phyloP scores from a whole-genome alignment of 2,329 filamentous ascomycete genomes.

The Hypoxylon sp. region DNA sequence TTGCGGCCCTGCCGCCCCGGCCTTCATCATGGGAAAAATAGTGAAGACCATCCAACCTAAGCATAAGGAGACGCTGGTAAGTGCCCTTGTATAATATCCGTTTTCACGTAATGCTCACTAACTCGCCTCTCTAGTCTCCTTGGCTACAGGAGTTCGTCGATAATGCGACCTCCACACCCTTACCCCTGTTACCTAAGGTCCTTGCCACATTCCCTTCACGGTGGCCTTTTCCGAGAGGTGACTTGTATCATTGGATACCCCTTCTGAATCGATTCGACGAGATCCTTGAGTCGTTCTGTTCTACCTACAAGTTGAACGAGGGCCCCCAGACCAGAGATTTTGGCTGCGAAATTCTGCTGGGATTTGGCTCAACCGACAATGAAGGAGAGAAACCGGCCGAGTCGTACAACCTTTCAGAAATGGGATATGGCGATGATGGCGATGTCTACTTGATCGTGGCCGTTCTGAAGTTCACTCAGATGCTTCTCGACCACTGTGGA shows the following conservation, averaged over 20 bases:
- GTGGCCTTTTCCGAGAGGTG: constrained; percentile 96
- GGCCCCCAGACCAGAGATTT: constrained; percentile 88
- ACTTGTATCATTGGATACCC: constrained; percentile 98
- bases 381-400: constrained; percentile 66
- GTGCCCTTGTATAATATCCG: constrained; percentile 48
- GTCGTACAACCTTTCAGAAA: constrained; percentile 63
- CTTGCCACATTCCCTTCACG: constrained; percentile 85
- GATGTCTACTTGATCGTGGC: constrained; percentile 85
- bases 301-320: constrained; percentile 82
- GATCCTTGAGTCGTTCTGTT: constrained; percentile 85
- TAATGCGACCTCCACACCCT: constrained; percentile 75
- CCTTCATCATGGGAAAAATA: constrained; percentile 76
- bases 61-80: constrained; percentile 77
- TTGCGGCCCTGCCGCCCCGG: constrained; percentile 72
- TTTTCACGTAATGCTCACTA: constrained; percentile 37
- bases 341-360: constrained; percentile 73
- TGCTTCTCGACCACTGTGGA: constrained; percentile 93
- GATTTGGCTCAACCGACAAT: constrained; percentile 68
- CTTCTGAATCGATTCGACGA: constrained; percentile 93
- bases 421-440: constrained; percentile 80
- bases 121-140: constrained; percentile 74
- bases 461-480: constrained; percentile 86
- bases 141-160: constrained; percentile 87
- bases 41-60: constrained; percentile 76
- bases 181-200: constrained; percentile 82